These are phyloP conservation scores for Cronartium ribicola DNA, from an alignment of 1,284 basidiomycete species.

Conservation along the genomic window DNA sequence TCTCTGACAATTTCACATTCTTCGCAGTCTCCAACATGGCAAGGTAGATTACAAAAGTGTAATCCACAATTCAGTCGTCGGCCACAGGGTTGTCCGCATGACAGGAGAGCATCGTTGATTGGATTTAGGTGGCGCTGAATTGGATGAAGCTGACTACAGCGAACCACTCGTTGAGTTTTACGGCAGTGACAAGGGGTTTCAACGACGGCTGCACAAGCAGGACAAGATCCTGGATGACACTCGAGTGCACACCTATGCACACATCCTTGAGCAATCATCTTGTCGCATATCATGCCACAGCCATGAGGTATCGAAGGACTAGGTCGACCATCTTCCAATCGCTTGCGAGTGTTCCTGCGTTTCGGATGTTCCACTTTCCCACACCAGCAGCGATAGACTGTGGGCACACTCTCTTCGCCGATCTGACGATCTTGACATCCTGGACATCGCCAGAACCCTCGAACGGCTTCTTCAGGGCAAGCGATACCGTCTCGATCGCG, in stretches of 20 bases:
- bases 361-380: conserved; percentile 19
- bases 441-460: conserved; percentile 34
- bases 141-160: conserved; percentile 37
- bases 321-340: background rate
- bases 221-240: conserved; percentile 38
- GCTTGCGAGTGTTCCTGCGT: conserved; percentile 6
- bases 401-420: conserved; percentile 22
- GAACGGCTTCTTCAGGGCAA: conserved; percentile 14
- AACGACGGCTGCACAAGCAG: conserved; percentile 34
- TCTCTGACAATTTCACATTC: conserved; percentile 11
- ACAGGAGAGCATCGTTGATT: conserved; percentile 14
- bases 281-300: conserved; percentile 29
- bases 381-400: conserved; percentile 27
- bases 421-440: conserved; percentile 31
- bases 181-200: conserved; percentile 20
- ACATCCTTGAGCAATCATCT: conserved; percentile 25
- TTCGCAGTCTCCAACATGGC: conserved; percentile 30
- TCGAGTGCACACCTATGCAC: conserved; percentile 18
- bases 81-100: conserved; percentile 27
- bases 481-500: conserved; percentile 37
- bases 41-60: conserved; percentile 29
- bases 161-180: conserved; percentile 16
- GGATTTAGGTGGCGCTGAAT: conserved; percentile 8
- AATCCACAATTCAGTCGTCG: conserved; percentile 6
- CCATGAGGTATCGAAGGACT: conserved; percentile 31